A percentile compares a stretch with the other conserved stretches of the same genome.
These are phyloP conservation scores for Parathielavia appendiculata DNA, from an alignment of 495 filamentous ascomycete genomes.

Conservation along the genomic window DNA sequence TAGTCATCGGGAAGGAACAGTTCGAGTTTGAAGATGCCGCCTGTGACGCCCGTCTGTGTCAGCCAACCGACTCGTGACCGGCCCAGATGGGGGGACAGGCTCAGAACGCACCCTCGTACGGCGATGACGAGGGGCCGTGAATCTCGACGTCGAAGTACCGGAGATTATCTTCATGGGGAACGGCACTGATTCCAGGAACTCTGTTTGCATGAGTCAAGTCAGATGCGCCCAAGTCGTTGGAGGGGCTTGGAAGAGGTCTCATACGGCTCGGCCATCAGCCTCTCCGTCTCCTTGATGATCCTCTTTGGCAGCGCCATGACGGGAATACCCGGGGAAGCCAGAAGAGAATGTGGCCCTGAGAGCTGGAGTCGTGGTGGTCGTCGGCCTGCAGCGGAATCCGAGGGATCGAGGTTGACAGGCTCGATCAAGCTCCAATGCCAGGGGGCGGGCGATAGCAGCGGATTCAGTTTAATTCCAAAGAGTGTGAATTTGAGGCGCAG, in stretches of 20 bases:
- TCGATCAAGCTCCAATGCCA: no score
- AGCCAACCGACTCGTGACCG: neutral
- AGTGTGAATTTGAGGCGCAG: neutral
- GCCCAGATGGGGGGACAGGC: neutral
- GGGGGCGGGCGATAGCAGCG: no score
- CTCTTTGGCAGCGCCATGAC: constrained; percentile 82
- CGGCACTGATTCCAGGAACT: constrained; percentile 91
- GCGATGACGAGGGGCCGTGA: constrained; percentile 87
- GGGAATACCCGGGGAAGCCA: no score
- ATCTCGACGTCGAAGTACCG: constrained; percentile 98
- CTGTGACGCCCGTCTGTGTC: constrained; percentile 39
- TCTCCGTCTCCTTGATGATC: constrained; percentile 98
- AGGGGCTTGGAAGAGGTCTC: constrained; percentile 27
- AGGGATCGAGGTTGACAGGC: neutral
- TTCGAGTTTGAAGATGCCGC: constrained; percentile 94
- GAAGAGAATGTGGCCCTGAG: neutral
- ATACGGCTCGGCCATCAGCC: constrained; percentile 93
- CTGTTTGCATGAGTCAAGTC: constrained; percentile 41
- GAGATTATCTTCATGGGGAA: constrained; percentile 97
- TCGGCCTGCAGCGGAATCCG: neutral
- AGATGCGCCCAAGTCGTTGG: constrained; percentile 12
- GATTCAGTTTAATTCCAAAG: neutral
- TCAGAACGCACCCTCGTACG: constrained; percentile 70
- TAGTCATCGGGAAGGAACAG: constrained; percentile 99
- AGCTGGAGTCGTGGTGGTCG: neutral